Conservation (phyloP, 805 yeast genomes). For the Lipomyces japonicus region DNA sequence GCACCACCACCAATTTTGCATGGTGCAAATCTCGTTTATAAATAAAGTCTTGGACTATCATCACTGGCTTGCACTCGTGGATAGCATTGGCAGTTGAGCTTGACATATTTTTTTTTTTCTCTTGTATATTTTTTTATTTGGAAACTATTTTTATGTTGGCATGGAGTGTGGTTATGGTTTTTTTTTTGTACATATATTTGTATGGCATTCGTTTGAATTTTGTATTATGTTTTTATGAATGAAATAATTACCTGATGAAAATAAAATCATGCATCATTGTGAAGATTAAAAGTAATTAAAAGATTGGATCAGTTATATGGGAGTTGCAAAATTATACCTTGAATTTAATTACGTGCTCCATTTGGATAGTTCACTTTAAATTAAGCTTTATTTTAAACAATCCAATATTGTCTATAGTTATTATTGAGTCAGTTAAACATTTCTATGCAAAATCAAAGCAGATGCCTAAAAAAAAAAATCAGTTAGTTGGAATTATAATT, state of each 20-base stretch:
- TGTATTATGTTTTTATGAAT: background rate
- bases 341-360: too few relatives aligned
- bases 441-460: constrained; percentile 29
- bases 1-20: background rate
- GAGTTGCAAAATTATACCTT: too few relatives aligned
- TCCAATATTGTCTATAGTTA: too few relatives aligned
- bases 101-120: background rate
- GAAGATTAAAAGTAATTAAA: too few relatives aligned
- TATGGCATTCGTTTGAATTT: background rate
- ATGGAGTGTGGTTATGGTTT: background rate
- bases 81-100: background rate
- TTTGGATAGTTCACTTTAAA: too few relatives aligned
- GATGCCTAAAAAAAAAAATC: constrained; percentile 18
- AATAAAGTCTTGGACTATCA: too few relatives aligned
- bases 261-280: too few relatives aligned
- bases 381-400: too few relatives aligned
- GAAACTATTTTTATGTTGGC: background rate
- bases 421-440: too few relatives aligned
- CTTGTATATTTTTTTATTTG: background rate
- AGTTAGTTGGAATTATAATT: background rate
- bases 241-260: too few relatives aligned
- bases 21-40: background rate
- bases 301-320: too few relatives aligned
- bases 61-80: too few relatives aligned
- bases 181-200: background rate